Conservation (phyloP, 192 early-diverging fungal species). For the Fimicolochytrium jonesii region DNA sequence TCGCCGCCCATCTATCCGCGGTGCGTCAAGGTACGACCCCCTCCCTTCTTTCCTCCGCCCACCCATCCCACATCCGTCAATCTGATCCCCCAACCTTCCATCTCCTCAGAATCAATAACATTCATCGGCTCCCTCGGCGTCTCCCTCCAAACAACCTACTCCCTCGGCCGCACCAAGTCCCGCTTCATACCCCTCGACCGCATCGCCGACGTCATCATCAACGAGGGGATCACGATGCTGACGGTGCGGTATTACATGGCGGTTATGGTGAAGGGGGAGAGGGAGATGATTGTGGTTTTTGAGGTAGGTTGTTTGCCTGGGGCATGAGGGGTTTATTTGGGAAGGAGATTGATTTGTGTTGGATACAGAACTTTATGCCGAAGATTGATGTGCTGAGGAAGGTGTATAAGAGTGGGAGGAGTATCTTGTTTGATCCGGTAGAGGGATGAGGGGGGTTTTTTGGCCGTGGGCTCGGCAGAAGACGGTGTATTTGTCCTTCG, state of each 20-base stretch:
- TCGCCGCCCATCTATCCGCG: too few species aligned
- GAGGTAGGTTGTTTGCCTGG: slow-evolving; percentile 42
- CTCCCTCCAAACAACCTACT: slow-evolving; percentile 57
- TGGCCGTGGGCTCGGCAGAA: too few species aligned
- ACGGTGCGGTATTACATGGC: slow-evolving; percentile 71
- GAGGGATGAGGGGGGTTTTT: too few species aligned
- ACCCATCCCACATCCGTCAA: too few species aligned
- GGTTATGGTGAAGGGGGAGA: slow-evolving; percentile 57
- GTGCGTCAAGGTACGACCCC: neutral
- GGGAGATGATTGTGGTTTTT: slow-evolving; percentile 65
- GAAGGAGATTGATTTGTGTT: neutral
- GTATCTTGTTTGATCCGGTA: too few species aligned
- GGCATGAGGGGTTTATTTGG: neutral
- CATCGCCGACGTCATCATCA: slow-evolving; percentile 67
- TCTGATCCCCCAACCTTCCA: too few species aligned
- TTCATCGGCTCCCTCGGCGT: slow-evolving; percentile 66
- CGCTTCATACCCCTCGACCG: slow-evolving; percentile 62
- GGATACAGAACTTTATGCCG: neutral
- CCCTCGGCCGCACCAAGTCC: slow-evolving; percentile 39
- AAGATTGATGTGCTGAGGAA: neutral
- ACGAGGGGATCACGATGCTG: slow-evolving; percentile 71
- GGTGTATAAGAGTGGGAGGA: neutral
- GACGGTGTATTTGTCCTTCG: too few species aligned
- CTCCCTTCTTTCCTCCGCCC: too few species aligned
- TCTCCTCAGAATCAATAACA: slow-evolving; percentile 5